Conservation (phyloP, 2,329 filamentous ascomycete genomes). For the Fusarium beomiforme region DNA sequence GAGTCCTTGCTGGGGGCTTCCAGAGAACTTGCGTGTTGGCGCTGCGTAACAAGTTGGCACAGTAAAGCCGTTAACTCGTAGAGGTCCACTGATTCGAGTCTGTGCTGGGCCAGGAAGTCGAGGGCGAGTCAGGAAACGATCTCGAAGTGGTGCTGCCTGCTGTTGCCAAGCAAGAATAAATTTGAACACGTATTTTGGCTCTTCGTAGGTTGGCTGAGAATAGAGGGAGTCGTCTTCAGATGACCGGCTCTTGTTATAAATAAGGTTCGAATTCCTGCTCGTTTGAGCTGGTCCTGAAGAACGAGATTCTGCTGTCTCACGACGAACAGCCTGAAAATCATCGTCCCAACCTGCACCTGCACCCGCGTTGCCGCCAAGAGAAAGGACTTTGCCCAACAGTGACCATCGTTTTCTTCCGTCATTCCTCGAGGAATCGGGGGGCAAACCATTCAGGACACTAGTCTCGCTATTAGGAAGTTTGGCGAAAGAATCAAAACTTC, state of each 20-base stretch:
- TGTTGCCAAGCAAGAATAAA: conserved; percentile 76
- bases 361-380: conserved; percentile 40
- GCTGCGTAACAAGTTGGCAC: conserved; percentile 53
- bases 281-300: conserved; percentile 33
- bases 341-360: conserved; percentile 49
- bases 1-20: conserved; percentile 56
- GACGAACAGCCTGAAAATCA: conserved; percentile 60
- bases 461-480: conserved; percentile 41
- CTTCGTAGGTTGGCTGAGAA: conserved; percentile 64
- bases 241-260: conserved; percentile 47
- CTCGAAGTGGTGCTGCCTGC: conserved; percentile 63
- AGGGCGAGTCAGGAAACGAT: conserved; percentile 73
- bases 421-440: conserved; percentile 41
- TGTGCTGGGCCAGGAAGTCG: conserved; percentile 78
- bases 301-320: conserved; percentile 60
- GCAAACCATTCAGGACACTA: conserved; percentile 41
- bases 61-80: conserved; percentile 52
- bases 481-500: conserved; percentile 59
- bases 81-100: conserved; percentile 61
- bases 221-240: conserved; percentile 65
- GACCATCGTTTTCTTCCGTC: conserved; percentile 70
- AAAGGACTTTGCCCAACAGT: conserved; percentile 70
- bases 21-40: conserved; percentile 59
- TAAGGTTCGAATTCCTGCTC: conserved; percentile 47
- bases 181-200: conserved; percentile 74